These are phyloP conservation scores for Tephrocybe sp. DNA, from an alignment of 768 basidiomycete genomes.

Conservation along the genomic window DNA sequence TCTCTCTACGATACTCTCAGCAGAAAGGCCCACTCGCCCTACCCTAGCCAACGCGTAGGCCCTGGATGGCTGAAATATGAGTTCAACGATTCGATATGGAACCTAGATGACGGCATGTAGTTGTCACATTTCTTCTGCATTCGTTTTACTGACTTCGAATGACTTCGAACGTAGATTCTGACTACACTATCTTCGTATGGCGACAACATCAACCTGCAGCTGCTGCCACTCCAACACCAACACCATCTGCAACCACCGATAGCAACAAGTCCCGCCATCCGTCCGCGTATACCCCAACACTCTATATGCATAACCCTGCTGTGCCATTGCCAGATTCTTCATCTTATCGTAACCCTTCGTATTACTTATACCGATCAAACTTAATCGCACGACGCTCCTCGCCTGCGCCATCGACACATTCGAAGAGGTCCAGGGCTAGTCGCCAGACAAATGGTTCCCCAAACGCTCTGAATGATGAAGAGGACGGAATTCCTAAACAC, in stretches of 20 bases:
- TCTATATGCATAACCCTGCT: conserved; percentile 63
- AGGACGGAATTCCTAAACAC: conserved; percentile 55
- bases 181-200: conserved; percentile 86
- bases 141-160: background rate
- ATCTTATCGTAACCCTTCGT: conserved; percentile 67
- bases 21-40: conserved; percentile 58
- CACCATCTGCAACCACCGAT: conserved; percentile 21
- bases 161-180: conserved; percentile 62
- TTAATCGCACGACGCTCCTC: conserved; percentile 22
- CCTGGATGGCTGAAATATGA: conserved; percentile 88
- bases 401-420: conserved; percentile 35
- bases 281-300: conserved; percentile 38
- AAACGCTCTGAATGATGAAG: conserved; percentile 28
- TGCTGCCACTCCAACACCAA: conserved; percentile 19
- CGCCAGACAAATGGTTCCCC: conserved; percentile 22
- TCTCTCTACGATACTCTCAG: conserved; percentile 70
- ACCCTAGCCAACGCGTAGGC: conserved; percentile 59
- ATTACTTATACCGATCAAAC: conserved; percentile 58
- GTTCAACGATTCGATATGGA: conserved; percentile 77
- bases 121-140: background rate
- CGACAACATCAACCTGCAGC: conserved; percentile 47
- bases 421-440: conserved; percentile 37
- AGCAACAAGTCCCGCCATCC: conserved; percentile 23
- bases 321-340: conserved; percentile 56
- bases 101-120: conserved; percentile 81